Percentiles rank a stretch among this genome's conserved stretches.
Evolutionary conservation across 1,284 basidiomycete species (phyloP).

Genomic region (Singerocomus rubriflavus): DNA sequence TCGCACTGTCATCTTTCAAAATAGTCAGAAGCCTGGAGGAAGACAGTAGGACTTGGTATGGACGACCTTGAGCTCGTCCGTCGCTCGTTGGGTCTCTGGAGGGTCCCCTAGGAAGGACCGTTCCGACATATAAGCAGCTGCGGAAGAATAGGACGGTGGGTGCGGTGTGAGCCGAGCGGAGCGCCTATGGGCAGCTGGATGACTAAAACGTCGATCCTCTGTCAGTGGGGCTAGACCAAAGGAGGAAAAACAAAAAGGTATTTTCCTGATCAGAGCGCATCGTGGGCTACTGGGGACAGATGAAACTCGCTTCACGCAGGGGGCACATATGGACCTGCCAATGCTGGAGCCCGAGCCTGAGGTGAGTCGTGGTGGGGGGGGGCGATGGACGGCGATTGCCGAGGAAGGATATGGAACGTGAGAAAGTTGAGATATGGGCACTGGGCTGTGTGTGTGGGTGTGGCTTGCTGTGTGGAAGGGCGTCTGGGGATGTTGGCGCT

Average conservation of each 20-base stretch:
- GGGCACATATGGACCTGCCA: background rate
- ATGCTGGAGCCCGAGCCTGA: background rate
- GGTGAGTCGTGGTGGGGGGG: slow-evolving; percentile 5
- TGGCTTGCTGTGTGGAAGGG: background rate
- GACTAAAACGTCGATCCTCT: slow-evolving; percentile 9
- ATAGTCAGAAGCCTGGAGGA: background rate
- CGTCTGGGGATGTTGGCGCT: background rate
- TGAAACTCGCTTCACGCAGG: background rate
- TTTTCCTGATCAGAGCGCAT: background rate
- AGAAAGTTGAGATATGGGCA: background rate
- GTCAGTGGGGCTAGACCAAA: slow-evolving; percentile 15
- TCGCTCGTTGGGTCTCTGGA: background rate
- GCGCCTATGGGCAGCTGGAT: background rate
- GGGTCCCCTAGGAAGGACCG: background rate
- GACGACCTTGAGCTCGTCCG: too few relatives aligned
- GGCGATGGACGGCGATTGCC: slow-evolving; percentile 18
- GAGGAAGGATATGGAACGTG: slow-evolving; percentile 4
- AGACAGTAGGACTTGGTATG: too few relatives aligned
- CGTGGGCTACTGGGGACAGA: background rate
- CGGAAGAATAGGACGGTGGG: background rate
- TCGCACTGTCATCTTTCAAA: background rate
- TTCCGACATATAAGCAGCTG: background rate
- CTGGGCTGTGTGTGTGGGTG: background rate
- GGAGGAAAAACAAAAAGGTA: slow-evolving; percentile 7
- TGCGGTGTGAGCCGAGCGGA: slow-evolving; percentile 4